Evolutionary conservation across 352 stramenopile genomes (phyloP).

Genomic region (Phytopythium ostracodes): DNA sequence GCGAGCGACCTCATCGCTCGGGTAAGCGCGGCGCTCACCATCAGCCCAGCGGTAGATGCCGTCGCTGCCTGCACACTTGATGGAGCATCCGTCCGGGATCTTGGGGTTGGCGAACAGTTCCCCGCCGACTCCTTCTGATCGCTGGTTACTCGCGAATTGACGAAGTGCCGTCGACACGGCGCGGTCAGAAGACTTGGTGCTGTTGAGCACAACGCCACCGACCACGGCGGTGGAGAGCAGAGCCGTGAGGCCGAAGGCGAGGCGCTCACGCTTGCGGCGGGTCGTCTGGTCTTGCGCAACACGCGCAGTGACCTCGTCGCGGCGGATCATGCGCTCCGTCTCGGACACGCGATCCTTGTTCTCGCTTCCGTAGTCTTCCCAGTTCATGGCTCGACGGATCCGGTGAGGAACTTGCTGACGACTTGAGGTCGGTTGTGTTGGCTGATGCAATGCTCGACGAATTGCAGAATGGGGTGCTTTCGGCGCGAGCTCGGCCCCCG

Average conservation of each 20-base stretch:
- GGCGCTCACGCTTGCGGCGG: constrained; percentile 11
- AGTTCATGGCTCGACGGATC: constrained; percentile 11
- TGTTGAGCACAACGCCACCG: constrained; percentile 9
- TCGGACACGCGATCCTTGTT: constrained; percentile 5
- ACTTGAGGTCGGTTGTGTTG: background rate
- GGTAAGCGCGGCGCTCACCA: background rate
- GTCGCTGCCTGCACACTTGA: background rate
- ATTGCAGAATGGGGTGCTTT: constrained; percentile 7
- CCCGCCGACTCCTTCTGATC: background rate
- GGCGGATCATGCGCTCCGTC: constrained; percentile 8
- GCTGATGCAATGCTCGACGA: background rate
- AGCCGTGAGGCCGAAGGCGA: constrained; percentile 10
- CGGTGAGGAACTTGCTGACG: background rate
- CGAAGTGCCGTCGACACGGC: constrained; percentile 1
- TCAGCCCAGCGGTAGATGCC: background rate
- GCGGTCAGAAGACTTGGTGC: background rate
- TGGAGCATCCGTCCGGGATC: constrained; percentile 1
- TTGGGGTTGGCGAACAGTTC: background rate
- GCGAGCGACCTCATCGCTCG: background rate
- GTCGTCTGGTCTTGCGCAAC: constrained; percentile 1
- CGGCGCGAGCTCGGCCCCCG: background rate
- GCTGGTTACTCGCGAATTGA: background rate
- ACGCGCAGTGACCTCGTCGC: background rate
- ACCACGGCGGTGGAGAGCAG: constrained; percentile 13
- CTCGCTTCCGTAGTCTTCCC: constrained; percentile 16